phyloP scores from a whole-genome alignment of 768 basidiomycete species.

The Lanmaoa rubissima region DNA sequence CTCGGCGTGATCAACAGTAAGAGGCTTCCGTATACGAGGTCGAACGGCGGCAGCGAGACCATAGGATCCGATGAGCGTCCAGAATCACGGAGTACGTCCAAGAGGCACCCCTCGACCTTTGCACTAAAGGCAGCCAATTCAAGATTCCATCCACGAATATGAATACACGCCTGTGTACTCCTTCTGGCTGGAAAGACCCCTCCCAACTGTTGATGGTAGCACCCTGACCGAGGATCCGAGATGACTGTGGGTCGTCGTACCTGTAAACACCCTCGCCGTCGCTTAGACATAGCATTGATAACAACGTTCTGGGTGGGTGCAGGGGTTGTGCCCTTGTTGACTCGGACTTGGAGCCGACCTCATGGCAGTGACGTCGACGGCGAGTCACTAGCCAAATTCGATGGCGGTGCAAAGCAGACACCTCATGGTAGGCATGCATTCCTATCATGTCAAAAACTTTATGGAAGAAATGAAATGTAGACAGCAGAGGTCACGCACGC shows the following conservation, averaged over 20 bases:
- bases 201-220: background rate
- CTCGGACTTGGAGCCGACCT: background rate
- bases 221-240: background rate
- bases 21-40: background rate
- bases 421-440: background rate
- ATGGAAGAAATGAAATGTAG: background rate
- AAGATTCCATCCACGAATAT: background rate
- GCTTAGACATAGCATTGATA: background rate
- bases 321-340: no score
- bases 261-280: background rate
- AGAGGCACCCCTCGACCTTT: background rate
- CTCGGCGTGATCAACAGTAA: background rate
- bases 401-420: background rate
- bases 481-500: background rate
- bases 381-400: background rate
- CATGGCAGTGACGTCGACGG: background rate
- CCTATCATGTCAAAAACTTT: background rate
- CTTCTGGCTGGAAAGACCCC: background rate
- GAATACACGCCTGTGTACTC: background rate
- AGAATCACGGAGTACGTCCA: background rate
- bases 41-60: background rate
- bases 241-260: background rate
- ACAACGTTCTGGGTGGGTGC: background rate
- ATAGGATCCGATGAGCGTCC: background rate
- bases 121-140: background rate